Evolutionary conservation across 805 yeast genomes (phyloP).

Genomic region (Schizosaccharomyces japonicus): DNA sequence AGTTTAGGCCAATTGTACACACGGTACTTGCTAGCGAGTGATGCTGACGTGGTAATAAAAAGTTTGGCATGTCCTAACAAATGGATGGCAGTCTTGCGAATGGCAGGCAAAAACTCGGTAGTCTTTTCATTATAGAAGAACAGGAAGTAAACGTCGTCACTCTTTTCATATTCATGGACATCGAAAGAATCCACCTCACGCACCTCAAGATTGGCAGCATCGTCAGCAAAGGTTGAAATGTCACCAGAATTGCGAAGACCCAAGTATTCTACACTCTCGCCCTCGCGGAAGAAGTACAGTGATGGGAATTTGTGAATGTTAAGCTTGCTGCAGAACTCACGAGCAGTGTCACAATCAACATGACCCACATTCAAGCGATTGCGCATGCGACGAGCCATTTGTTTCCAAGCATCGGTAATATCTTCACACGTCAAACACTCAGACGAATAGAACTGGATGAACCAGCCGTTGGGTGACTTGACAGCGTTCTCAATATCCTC

Average conservation of each 20-base stretch:
- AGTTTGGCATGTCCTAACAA: constrained; percentile 16
- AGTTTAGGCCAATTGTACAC: constrained; percentile 16
- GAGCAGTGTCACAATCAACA: constrained; percentile 18
- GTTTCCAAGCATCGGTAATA: constrained; percentile 18
- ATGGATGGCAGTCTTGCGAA: constrained; percentile 15
- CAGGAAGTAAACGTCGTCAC: constrained; percentile 16
- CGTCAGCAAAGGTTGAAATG: constrained; percentile 16
- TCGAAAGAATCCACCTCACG: constrained; percentile 13
- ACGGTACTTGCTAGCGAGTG: constrained; percentile 13
- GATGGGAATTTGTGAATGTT: constrained; percentile 15
- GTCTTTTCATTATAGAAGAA: constrained; percentile 19
- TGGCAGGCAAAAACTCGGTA: constrained; percentile 19
- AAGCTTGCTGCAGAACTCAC: constrained; percentile 16
- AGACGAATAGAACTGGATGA: constrained; percentile 21
- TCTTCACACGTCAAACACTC: constrained; percentile 19
- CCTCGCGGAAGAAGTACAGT: constrained; percentile 13
- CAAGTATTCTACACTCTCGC: constrained; percentile 13
- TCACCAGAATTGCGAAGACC: constrained; percentile 17
- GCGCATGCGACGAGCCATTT: constrained; percentile 15
- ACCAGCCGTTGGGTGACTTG: constrained; percentile 17
- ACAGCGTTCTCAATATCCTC: constrained; percentile 14
- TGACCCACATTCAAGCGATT: constrained; percentile 19
- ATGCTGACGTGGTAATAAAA: constrained; percentile 13
- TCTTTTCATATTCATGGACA: constrained; percentile 11
- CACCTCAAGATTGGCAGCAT: constrained; percentile 14